Evolutionary conservation across 306 rosid genomes (phyloP).

Genomic region (Castanea sativa): DNA sequence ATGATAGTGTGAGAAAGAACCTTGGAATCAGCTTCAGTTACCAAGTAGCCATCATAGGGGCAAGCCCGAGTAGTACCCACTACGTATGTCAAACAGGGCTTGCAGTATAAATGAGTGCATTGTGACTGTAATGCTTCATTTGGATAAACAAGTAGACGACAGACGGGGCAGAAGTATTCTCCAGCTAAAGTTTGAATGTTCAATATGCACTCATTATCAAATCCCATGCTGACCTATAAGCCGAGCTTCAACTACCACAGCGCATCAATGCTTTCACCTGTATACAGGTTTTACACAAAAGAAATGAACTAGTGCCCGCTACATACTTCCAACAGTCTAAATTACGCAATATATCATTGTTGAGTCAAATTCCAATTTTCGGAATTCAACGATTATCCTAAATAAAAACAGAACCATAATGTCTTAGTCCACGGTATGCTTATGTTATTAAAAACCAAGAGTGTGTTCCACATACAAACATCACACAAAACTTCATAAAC

Average conservation of each 20-base stretch:
- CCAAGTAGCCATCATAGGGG: constrained; percentile 96
- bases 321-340: neutral
- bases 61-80: constrained; percentile 87
- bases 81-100: constrained; percentile 79
- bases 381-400: neutral
- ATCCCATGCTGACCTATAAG: constrained; percentile 60
- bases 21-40: constrained; percentile 93
- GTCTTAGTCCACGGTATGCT: neutral
- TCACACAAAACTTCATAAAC: neutral
- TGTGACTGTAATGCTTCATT: constrained; percentile 91
- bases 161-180: constrained; percentile 95
- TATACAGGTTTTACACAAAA: neutral
- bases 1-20: constrained; percentile 32
- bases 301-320: neutral
- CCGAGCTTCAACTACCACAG: constrained; percentile 41
- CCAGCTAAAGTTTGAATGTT: constrained; percentile 97
- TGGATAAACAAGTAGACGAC: constrained; percentile 91
- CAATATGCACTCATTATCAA: constrained; percentile 93
- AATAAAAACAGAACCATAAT: neutral
- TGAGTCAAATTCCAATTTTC: neutral
- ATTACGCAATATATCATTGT: neutral
- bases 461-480: no score
- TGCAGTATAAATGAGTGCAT: constrained; percentile 95
- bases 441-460: neutral
- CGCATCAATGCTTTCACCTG: constrained; percentile 36